These are phyloP conservation scores for Populus euphratica DNA, from an alignment of 345 rosid species.

Conservation along the genomic window DNA sequence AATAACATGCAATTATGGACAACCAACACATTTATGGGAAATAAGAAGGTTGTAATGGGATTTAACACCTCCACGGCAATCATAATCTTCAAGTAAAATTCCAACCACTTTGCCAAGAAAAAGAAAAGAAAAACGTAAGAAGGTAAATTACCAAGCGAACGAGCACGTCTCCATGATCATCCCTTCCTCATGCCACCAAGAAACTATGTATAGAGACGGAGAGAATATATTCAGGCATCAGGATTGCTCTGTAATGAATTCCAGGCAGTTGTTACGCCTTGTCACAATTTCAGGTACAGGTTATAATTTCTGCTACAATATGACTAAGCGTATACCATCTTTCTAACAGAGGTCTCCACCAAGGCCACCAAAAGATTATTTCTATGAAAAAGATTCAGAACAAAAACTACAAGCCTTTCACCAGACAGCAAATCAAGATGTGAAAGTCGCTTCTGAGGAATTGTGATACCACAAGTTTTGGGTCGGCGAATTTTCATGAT, in stretches of 20 bases:
- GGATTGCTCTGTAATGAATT: background rate
- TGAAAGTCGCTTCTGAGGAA: conserved; percentile 7
- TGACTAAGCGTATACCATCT: conserved; percentile 9
- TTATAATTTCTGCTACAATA: conserved; percentile 24
- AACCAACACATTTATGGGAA: no score
- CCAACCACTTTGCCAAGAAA: background rate
- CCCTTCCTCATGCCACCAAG: background rate
- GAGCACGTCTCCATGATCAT: background rate
- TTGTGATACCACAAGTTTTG: background rate
- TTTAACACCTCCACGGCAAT: background rate
- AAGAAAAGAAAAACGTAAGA: no score
- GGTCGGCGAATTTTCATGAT: background rate
- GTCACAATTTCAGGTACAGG: conserved; percentile 37
- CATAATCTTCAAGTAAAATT: background rate
- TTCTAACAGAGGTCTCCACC: conserved; percentile 7
- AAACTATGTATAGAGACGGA: background rate
- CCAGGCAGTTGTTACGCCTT: background rate
- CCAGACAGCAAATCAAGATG: background rate
- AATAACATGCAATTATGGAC: background rate
- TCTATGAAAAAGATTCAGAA: conserved; percentile 23
- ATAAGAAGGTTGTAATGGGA: background rate
- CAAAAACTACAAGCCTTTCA: conserved; percentile 14
- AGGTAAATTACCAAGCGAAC: background rate
- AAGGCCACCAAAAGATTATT: conserved; percentile 21
- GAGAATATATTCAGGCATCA: background rate